Conservation (phyloP, 169 alveolate genomes). For the Plasmodium fragile region DNA sequence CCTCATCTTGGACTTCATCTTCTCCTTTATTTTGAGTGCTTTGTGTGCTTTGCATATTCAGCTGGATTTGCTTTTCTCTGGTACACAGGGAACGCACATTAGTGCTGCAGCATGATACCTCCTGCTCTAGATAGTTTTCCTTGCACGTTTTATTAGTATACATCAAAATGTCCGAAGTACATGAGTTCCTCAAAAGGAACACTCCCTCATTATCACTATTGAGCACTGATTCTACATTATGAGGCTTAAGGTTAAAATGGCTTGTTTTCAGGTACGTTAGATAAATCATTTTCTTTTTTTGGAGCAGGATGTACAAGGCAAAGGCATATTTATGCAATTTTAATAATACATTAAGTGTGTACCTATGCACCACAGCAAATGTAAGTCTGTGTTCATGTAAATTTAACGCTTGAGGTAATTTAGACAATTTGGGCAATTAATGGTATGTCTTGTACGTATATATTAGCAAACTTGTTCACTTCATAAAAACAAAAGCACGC, state of each 20-base stretch:
- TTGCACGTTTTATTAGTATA: background rate
- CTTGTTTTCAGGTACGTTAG: conserved; percentile 4
- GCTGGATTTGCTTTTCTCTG: background rate
- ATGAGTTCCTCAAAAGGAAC: conserved; percentile 10
- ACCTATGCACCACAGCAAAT: background rate
- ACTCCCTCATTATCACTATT: background rate
- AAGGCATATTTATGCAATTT: conserved; percentile 4
- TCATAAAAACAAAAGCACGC: background rate
- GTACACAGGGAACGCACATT: background rate
- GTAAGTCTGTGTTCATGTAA: background rate
- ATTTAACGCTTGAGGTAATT: background rate
- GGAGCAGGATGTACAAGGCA: background rate
- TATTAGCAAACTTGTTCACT: background rate
- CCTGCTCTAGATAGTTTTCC: background rate
- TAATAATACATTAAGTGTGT: background rate
- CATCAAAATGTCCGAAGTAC: background rate
- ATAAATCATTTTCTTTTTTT: conserved; percentile 58
- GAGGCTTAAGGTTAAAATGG: conserved; percentile 13
- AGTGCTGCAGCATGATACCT: background rate
- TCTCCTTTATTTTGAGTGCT: background rate
- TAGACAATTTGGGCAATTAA: background rate
- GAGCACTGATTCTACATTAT: conserved; percentile 18
- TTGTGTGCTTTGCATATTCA: conserved; percentile 6
- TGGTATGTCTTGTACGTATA: background rate
- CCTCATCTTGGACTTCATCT: background rate